phyloP scores from a whole-genome alignment of 352 stramenopile genomes.

The Phytophthora brassicae region DNA sequence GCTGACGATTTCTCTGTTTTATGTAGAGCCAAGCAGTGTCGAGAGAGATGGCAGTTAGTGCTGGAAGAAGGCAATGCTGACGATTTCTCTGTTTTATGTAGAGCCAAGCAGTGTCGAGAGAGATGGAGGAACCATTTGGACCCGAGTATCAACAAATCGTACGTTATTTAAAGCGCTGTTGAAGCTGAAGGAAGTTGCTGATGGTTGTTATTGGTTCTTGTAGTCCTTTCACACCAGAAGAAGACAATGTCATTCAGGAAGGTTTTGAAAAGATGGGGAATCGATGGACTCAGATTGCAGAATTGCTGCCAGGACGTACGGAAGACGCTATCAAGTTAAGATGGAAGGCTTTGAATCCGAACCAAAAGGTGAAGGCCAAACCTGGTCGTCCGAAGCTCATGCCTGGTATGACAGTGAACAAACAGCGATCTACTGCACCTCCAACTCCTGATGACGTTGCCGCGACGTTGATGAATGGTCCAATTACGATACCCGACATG shows the following conservation, averaged over 20 bases:
- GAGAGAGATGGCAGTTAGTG: not conserved
- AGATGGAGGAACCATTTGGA: conserved; percentile 97
- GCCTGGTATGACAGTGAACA: conserved; percentile 53
- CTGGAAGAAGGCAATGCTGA: conserved; percentile 1
- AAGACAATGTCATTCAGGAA: conserved; percentile 94
- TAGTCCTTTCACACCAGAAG: conserved; percentile 84
- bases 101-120: conserved; percentile 95
- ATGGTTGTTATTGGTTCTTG: not conserved
- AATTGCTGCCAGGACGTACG: conserved; percentile 79
- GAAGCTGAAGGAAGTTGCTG: not conserved
- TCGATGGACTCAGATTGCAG: conserved; percentile 93
- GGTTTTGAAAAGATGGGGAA: conserved; percentile 92
- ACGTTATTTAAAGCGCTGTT: conserved; percentile 11
- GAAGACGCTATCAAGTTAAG: conserved; percentile 89
- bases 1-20: conserved; percentile 28
- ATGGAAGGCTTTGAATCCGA: conserved; percentile 76
- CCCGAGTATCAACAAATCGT: conserved; percentile 90
- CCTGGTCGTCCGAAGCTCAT: conserved; percentile 63
- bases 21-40: conserved; percentile 93
- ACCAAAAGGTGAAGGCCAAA: conserved; percentile 58
- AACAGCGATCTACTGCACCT: conserved; percentile 41
- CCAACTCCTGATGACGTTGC: conserved; percentile 62
- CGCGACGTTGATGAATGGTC: conserved; percentile 41
- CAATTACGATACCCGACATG: conserved; percentile 33
- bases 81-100: conserved; percentile 46